These are phyloP conservation scores for Alternaria sp. DNA, from an alignment of 2,329 filamentous ascomycete genomes.

Conservation along the genomic window DNA sequence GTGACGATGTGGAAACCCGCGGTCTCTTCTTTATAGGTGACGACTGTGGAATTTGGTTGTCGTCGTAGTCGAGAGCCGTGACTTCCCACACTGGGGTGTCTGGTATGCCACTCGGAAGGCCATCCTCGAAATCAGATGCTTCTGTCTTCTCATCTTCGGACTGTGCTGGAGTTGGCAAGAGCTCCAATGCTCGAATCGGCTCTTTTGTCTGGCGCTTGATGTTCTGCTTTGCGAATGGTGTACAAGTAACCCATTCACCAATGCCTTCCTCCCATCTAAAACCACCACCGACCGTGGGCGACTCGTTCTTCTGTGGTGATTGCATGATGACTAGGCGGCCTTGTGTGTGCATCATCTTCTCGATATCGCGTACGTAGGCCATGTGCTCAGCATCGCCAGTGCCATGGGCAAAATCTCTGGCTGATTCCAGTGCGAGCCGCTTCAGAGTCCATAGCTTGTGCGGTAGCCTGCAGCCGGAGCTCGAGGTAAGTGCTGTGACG, in stretches of 20 bases:
- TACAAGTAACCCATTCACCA: slow-evolving; percentile 54
- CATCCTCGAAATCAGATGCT: slow-evolving; percentile 21
- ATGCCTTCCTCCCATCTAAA: slow-evolving; percentile 55
- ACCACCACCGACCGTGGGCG: slow-evolving; percentile 33
- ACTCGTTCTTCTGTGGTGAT: slow-evolving; percentile 38
- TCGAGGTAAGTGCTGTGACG: slow-evolving; percentile 34
- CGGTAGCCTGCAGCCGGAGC: slow-evolving; percentile 27
- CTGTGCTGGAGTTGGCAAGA: slow-evolving; percentile 36
- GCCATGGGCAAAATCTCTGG: slow-evolving; percentile 45
- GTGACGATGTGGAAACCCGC: slow-evolving; percentile 11
- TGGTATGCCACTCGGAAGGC: neutral
- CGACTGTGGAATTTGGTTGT: slow-evolving; percentile 29
- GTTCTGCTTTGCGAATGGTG: slow-evolving; percentile 42
- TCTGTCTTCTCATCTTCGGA: slow-evolving; percentile 26
- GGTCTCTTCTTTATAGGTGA: slow-evolving; percentile 31
- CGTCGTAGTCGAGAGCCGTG: slow-evolving; percentile 16
- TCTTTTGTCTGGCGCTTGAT: slow-evolving; percentile 18
- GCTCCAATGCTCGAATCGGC: slow-evolving; percentile 26
- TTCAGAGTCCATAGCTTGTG: slow-evolving; percentile 46
- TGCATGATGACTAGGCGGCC: slow-evolving; percentile 34
- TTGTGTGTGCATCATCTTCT: slow-evolving; percentile 38
- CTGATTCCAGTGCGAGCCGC: slow-evolving; percentile 45
- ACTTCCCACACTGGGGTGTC: slow-evolving; percentile 16
- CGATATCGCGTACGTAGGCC: slow-evolving; percentile 37
- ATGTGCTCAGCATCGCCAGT: slow-evolving; percentile 35